Conservation (phyloP, 2,329 filamentous ascomycete species). For the Neoarthrinium moseri region DNA sequence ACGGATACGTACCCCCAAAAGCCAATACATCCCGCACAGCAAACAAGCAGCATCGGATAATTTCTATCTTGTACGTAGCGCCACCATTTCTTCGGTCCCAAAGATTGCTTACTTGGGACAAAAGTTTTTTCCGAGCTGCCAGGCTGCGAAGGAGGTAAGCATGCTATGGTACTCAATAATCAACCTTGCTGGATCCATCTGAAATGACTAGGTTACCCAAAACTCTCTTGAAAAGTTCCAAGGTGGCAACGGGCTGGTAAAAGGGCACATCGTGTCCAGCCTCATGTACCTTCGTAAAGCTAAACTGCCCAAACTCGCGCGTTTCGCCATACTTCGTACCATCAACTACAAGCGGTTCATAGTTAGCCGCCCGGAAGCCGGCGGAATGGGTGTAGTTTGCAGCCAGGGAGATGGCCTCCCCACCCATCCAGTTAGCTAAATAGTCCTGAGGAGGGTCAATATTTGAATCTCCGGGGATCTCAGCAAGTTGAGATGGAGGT, state of each 20-base stretch:
- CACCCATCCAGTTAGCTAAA: conserved; percentile 60
- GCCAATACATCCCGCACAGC: too few relatives aligned
- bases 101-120: too few relatives aligned
- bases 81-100: too few relatives aligned
- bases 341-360: conserved; percentile 55
- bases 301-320: conserved; percentile 73
- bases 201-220: conserved; percentile 54
- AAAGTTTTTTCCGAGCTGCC: too few relatives aligned
- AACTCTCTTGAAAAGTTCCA: conserved; percentile 58
- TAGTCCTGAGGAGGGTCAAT: conserved; percentile 43
- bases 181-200: too few relatives aligned
- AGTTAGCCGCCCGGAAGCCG: conserved; percentile 53
- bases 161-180: too few relatives aligned
- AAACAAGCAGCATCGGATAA: too few relatives aligned
- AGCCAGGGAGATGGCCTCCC: conserved; percentile 54
- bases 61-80: too few relatives aligned
- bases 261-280: conserved; percentile 59
- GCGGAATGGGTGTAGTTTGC: conserved; percentile 40
- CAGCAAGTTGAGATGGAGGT: background rate
- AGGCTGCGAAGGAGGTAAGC: too few relatives aligned
- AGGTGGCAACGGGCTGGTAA: conserved; percentile 57
- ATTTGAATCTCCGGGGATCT: background rate
- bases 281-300: conserved; percentile 63
- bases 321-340: conserved; percentile 59
- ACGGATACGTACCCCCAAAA: too few relatives aligned